A percentile compares a stretch with the other conserved stretches of the same genome.
Conservation (phyloP, 441 rosid species). For the Adansonia madagascariensis region DNA sequence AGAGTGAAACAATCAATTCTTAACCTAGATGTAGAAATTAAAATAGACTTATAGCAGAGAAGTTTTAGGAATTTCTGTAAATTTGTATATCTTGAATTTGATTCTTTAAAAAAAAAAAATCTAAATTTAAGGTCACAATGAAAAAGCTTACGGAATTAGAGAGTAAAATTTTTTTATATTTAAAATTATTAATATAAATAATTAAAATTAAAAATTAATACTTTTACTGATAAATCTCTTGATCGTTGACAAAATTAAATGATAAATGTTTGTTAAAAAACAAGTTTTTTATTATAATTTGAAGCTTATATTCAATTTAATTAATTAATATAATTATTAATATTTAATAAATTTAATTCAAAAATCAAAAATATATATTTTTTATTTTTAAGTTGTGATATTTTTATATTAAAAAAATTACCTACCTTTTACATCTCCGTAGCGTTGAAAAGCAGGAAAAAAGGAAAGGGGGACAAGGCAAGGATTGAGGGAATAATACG, state of each 20-base stretch:
- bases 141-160: background rate
- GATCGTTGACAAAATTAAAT: too few relatives aligned
- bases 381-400: too few relatives aligned
- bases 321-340: too few relatives aligned
- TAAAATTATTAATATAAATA: background rate
- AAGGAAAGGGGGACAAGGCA: background rate
- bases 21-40: background rate
- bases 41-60: background rate
- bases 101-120: too few relatives aligned
- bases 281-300: too few relatives aligned
- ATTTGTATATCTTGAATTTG: background rate
- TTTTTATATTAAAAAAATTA: background rate
- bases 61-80: slow-evolving; percentile 17
- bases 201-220: background rate
- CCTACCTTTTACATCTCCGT: slow-evolving; percentile 16
- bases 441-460: background rate
- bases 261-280: too few relatives aligned
- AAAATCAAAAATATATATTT: too few relatives aligned
- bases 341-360: too few relatives aligned
- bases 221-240: too few relatives aligned
- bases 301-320: too few relatives aligned
- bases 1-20: background rate
- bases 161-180: background rate
- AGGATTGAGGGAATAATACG: slow-evolving; percentile 11
- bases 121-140: background rate